Percentiles rank a stretch among this genome's conserved stretches.
These are phyloP conservation scores for Blastobotrys buckinghamii DNA, from an alignment of 1,139 yeast species.

Conservation along the genomic window DNA sequence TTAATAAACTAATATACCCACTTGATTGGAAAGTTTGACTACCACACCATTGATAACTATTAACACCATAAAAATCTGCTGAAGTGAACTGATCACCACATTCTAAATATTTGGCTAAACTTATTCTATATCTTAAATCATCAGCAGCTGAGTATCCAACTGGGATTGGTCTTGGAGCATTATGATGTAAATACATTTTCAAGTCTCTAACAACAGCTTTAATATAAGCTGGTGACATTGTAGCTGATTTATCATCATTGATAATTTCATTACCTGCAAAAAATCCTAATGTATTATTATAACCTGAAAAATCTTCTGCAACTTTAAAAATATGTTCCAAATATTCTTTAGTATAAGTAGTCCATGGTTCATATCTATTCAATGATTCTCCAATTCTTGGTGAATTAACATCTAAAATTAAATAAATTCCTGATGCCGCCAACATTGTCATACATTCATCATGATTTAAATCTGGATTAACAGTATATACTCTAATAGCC, in stretches of 20 bases:
- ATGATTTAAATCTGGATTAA: slow-evolving; percentile 78
- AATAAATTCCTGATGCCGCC: slow-evolving; percentile 87
- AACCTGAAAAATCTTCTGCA: slow-evolving; percentile 74
- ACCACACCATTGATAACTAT: slow-evolving; percentile 95
- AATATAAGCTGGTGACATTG: slow-evolving; percentile 50
- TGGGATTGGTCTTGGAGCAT: slow-evolving; percentile 68
- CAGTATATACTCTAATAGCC: slow-evolving; percentile 80
- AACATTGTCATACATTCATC: slow-evolving; percentile 87
- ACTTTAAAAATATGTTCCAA: slow-evolving; percentile 72
- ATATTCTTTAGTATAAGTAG: slow-evolving; percentile 63
- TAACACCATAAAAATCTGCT: slow-evolving; percentile 92
- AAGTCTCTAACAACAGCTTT: slow-evolving; percentile 83
- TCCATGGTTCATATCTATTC: slow-evolving; percentile 87
- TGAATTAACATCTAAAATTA: slow-evolving; percentile 85
- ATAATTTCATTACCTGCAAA: slow-evolving; percentile 93
- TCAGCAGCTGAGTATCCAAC: slow-evolving; percentile 98
- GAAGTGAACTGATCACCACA: slow-evolving; percentile 59
- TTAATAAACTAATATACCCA: slow-evolving; percentile 62
- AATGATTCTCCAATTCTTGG: slow-evolving; percentile 73
- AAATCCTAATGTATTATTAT: slow-evolving; percentile 85
- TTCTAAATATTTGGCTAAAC: slow-evolving; percentile 75
- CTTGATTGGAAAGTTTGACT: slow-evolving; percentile 55
- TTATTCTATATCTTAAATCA: slow-evolving; percentile 66
- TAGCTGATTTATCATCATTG: slow-evolving; percentile 61
- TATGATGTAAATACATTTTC: slow-evolving; percentile 59